Evolutionary conservation across 305 asterid genomes (phyloP).

Genomic region (Solanum hybrid): DNA sequence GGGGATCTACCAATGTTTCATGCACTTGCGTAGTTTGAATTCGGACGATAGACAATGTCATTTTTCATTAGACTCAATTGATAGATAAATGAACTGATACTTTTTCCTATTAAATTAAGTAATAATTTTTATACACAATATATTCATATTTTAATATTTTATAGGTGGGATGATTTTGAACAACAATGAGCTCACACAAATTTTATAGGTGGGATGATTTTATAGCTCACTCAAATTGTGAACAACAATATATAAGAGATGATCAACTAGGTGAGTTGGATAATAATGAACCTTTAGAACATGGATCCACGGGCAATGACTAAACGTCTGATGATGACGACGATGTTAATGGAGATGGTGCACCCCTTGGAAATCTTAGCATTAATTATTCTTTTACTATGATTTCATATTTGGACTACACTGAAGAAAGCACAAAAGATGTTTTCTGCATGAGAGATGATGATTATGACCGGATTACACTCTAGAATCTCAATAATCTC

Average conservation of each 20-base stretch:
- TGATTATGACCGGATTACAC: background rate
- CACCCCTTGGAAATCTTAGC: background rate
- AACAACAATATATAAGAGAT: background rate
- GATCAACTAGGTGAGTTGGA: background rate
- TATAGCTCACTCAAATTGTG: background rate
- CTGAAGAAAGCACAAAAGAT: background rate
- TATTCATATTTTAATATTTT: too few relatives aligned
- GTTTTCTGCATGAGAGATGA: background rate
- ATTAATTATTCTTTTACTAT: background rate
- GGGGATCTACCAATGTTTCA: background rate
- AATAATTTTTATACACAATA: background rate
- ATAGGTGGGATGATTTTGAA: background rate
- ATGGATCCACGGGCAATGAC: background rate
- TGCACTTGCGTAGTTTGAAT: background rate
- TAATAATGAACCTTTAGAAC: background rate
- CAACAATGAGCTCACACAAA: background rate
- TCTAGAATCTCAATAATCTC: background rate
- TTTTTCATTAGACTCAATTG: background rate
- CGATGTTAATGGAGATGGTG: background rate
- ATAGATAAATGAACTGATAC: too few relatives aligned
- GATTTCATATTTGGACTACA: background rate
- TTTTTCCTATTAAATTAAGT: background rate
- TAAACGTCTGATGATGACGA: background rate
- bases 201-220: background rate
- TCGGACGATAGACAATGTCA: background rate